These are phyloP conservation scores for Bruguiera parviflora DNA, from an alignment of 345 rosid species.

Conservation along the genomic window DNA sequence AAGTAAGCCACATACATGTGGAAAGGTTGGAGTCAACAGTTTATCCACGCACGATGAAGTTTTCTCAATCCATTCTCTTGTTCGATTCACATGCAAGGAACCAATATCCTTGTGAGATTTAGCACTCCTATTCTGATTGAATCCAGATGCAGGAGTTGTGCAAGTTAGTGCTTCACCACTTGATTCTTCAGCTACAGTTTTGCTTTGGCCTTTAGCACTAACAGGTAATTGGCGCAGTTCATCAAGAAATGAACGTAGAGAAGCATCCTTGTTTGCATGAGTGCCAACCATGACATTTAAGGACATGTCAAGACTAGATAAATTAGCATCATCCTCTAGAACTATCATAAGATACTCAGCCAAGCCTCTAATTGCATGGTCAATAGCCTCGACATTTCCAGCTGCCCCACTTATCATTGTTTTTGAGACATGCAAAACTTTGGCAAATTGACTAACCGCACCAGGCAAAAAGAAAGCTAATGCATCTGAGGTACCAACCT, in stretches of 20 bases:
- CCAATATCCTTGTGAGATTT: conserved; percentile 36
- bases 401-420: conserved; percentile 90
- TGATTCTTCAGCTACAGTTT: conserved; percentile 31
- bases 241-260: conserved; percentile 49
- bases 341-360: conserved; percentile 92
- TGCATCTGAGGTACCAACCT: conserved; percentile 88
- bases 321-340: conserved; percentile 66
- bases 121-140: conserved; percentile 22
- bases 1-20: conserved; percentile 52
- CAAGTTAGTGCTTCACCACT: conserved; percentile 27
- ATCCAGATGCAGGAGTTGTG: conserved; percentile 22
- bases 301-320: conserved; percentile 32
- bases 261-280: conserved; percentile 34
- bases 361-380: conserved; percentile 80
- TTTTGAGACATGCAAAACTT: conserved; percentile 72
- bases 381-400: conserved; percentile 73
- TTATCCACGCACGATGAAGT: conserved; percentile 66
- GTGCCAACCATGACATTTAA: conserved; percentile 24
- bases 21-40: conserved; percentile 66
- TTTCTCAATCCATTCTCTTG: conserved; percentile 72
- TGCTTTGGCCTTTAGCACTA: conserved; percentile 37
- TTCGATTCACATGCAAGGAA: conserved; percentile 64
- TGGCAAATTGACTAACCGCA: conserved; percentile 78
- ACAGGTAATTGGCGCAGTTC: conserved; percentile 61
- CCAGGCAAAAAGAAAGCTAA: conserved; percentile 96